Base-by-base conservation (phyloP, 164 flowering plant genomes). In the Sedum album region DNA sequence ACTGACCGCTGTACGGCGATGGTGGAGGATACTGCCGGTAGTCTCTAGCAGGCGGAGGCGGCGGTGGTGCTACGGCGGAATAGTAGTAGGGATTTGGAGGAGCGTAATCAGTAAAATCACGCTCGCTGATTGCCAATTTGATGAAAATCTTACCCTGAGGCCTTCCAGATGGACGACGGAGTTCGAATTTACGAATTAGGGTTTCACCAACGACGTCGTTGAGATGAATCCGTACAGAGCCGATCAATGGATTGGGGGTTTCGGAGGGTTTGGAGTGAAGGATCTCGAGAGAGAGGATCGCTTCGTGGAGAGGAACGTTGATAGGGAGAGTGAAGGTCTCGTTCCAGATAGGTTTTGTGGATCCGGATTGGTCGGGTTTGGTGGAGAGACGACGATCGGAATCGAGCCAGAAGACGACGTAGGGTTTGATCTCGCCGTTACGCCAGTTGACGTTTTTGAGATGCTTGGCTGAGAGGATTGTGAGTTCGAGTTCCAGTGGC, bases 381-480 rank as follows among this genome's bases (percentile, higher is more conserved):
- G 97, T 91, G 73, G 90, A 79, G 76, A 82, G 80, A 26, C 88
- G 82, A 57, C 85, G 82, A 69, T 81, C 87, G 21, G 93, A 84
- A 64, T 89, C 95, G 75, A 89, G 70, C 86, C 87, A 86, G 79
- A 86, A 80, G 77, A 83, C 77, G 60, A 71, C 84, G 80, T 87
- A 88, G 44, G 93, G 93, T 70, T 85, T 84, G 72, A 92, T 90
- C 18, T 80, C 83, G 31, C 97, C 97, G 74, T 78, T 76, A 2
- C 82, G 76, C 97, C 96, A 92, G 74, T 92, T 89, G 53, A 89
- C 92, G 84, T 89, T 92, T 71, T 92, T 83, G 67, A 92, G 88
- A 77, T 92, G 89, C 73, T 92, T 92, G 1, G 89, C 96, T 62
- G 89, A 86, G 76, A 88, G 76, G 75, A 92, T 68, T 1, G 92